Percentiles rank a stretch among this genome's conserved stretches.
Conservation (phyloP, 192 early-diverging fungal genomes). For the Chytriomyces sp. region DNA sequence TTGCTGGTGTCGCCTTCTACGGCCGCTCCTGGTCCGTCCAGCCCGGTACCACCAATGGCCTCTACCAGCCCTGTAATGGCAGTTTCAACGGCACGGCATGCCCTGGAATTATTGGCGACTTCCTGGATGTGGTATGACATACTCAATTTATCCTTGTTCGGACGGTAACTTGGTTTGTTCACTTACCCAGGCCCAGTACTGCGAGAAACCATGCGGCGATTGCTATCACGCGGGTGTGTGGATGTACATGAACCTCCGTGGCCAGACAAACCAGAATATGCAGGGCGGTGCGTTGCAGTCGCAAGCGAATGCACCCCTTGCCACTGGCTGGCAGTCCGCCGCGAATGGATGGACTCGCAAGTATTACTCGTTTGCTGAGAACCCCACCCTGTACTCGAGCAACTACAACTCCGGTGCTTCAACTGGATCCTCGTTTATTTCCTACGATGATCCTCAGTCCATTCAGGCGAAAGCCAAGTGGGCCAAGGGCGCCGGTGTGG, state of each 20-base stretch:
- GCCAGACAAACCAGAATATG: too few species aligned
- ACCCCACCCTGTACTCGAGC: conserved; percentile 55
- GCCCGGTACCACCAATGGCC: neutral
- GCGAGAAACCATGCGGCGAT: too few species aligned
- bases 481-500: conserved; percentile 52
- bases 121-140: conserved; percentile 10
- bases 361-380: conserved; percentile 55
- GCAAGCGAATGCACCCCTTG: neutral
- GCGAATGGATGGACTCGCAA: conserved; percentile 58
- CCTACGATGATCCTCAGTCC: conserved; percentile 75
- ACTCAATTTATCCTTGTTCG: neutral
- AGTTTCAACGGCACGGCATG: neutral
- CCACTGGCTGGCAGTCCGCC: conserved; percentile 27
- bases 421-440: conserved; percentile 72
- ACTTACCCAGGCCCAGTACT: too few species aligned
- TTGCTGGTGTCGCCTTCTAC: conserved; percentile 15
- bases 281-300: too few species aligned
- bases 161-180: too few species aligned
- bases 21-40: conserved; percentile 16
- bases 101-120: conserved; percentile 11
- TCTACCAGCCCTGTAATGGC: conserved; percentile 2
- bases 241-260: conserved; percentile 63
- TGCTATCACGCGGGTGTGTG: conserved; percentile 58
- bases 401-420: conserved; percentile 42
- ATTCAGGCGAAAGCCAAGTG: conserved; percentile 62